phyloP scores from a whole-genome alignment of 768 basidiomycete species.

The Cystofilobasidium bisporidii region DNA sequence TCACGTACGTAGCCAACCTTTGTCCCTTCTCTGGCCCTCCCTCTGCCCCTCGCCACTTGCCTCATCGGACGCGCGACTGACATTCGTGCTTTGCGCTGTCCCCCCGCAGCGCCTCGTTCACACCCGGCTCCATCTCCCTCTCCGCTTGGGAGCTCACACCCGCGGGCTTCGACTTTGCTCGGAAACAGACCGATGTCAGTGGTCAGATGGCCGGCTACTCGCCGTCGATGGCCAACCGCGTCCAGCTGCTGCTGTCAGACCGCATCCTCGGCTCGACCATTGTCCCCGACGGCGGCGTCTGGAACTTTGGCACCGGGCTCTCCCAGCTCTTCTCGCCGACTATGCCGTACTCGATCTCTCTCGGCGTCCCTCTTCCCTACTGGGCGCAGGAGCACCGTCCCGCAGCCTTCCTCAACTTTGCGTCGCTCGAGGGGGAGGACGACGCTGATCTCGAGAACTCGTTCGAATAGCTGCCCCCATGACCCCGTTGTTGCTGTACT shows the following conservation, averaged over 20 bases:
- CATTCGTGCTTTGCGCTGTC: too few relatives aligned
- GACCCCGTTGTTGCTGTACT: background rate
- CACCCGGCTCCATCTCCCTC: slow-evolving; percentile 91
- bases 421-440: slow-evolving; percentile 80
- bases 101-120: slow-evolving; percentile 55
- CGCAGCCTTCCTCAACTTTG: slow-evolving; percentile 91
- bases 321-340: slow-evolving; percentile 78
- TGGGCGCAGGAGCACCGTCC: slow-evolving; percentile 95
- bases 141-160: slow-evolving; percentile 84
- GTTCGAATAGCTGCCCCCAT: slow-evolving; percentile 19
- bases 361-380: slow-evolving; percentile 89
- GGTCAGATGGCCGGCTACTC: slow-evolving; percentile 23
- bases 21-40: background rate
- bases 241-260: slow-evolving; percentile 79
- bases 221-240: slow-evolving; percentile 51
- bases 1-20: slow-evolving; percentile 55
- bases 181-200: slow-evolving; percentile 72
- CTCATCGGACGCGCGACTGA: too few relatives aligned
- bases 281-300: slow-evolving; percentile 84
- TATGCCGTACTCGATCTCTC: slow-evolving; percentile 66
- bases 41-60: too few relatives aligned
- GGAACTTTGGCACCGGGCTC: slow-evolving; percentile 93
- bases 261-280: slow-evolving; percentile 92
- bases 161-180: slow-evolving; percentile 94
- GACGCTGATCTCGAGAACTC: slow-evolving; percentile 93